phyloP scores from a whole-genome alignment of 768 basidiomycete genomes.

The Hygrophoropsis aurantiaca region DNA sequence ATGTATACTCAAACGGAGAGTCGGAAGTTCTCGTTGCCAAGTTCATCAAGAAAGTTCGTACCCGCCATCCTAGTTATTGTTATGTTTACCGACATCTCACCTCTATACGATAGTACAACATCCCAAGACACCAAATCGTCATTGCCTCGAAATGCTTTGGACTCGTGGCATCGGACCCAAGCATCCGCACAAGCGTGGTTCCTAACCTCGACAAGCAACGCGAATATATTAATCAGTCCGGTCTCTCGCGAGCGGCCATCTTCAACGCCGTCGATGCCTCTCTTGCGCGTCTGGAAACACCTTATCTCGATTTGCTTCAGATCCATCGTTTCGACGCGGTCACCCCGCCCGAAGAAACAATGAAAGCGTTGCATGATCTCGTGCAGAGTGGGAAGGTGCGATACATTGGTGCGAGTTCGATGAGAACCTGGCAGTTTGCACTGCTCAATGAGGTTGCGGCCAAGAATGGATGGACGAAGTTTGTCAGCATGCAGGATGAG shows the following conservation, averaged over 20 bases:
- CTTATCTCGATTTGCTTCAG: constrained; percentile 43
- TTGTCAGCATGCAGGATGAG: constrained; percentile 56
- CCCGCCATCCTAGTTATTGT: background rate
- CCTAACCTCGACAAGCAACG: constrained; percentile 6
- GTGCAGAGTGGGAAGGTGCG: constrained; percentile 47
- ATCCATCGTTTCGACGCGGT: constrained; percentile 42
- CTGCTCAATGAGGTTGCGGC: constrained; percentile 45
- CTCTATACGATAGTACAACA: constrained; percentile 20
- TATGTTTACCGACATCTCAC: background rate
- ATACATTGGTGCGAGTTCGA: constrained; percentile 50
- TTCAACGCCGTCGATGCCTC: constrained; percentile 39
- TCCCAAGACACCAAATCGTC: constrained; percentile 32
- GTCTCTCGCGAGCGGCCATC: constrained; percentile 36
- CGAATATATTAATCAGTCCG: constrained; percentile 30
- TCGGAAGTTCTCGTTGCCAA: constrained; percentile 38
- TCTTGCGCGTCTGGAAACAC: constrained; percentile 33
- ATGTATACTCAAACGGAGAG: constrained; percentile 34
- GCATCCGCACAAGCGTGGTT: background rate
- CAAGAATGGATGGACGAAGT: constrained; percentile 48
- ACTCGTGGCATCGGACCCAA: constrained; percentile 10
- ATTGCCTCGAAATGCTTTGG: constrained; percentile 28
- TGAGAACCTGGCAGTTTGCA: constrained; percentile 47
- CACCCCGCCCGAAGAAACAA: constrained; percentile 43
- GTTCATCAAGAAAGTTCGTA: constrained; percentile 34
- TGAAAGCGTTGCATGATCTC: constrained; percentile 52